A percentile compares a stretch with the other conserved stretches of the same genome.
phyloP scores from a whole-genome alignment of 1,284 basidiomycete genomes.

The Ganoderma sinense region DNA sequence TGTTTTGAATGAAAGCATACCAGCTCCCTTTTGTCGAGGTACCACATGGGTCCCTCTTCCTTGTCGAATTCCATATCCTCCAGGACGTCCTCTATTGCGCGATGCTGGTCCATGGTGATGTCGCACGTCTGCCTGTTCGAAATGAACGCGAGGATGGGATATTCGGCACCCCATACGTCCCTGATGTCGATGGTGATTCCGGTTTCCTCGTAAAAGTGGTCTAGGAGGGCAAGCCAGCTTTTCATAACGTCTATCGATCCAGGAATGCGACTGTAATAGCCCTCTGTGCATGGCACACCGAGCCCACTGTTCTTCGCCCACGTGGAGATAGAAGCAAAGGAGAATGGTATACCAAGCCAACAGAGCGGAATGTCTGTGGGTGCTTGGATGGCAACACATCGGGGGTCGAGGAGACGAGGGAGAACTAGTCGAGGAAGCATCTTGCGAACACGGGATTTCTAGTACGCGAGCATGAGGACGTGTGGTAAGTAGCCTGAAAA shows the following conservation, averaged over 20 bases:
- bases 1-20: not conserved
- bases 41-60: not conserved
- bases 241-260: not conserved
- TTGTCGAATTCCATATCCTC: not conserved
- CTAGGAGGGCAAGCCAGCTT: not conserved
- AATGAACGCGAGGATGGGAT: not conserved
- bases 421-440: not conserved
- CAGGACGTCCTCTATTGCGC: not conserved
- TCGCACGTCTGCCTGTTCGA: not conserved
- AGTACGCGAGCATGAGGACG: not conserved
- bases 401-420: not conserved
- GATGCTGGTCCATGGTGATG: not conserved
- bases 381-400: not conserved
- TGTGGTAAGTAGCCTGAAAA: too few relatives aligned
- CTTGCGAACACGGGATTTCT: not conserved
- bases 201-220: not conserved
- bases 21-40: not conserved
- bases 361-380: not conserved
- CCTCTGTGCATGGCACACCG: not conserved
- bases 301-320: not conserved
- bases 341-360: not conserved
- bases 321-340: not conserved
- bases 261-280: not conserved
- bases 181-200: not conserved
- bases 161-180: not conserved